Base-by-base conservation (phyloP, 306 rosid genomes). In the Albizia julibrissin region DNA sequence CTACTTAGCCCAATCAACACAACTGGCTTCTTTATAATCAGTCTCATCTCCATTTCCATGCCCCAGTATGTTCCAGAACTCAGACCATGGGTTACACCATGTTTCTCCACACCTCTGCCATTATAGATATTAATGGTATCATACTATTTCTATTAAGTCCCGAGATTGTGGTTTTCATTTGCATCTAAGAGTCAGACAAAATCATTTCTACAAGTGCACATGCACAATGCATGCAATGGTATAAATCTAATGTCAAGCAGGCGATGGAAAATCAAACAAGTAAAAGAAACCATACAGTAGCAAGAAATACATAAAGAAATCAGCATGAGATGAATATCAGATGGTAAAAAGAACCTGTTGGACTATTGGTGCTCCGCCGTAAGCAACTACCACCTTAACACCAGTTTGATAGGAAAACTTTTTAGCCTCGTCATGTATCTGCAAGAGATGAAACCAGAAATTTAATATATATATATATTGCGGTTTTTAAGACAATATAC, bases 361-460 rank as follows among this genome's bases (percentile, higher is more conserved):
- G 58, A 43, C 44, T 11, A 71, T 71, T 22, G 75, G 75, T 44
- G 75, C 75, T 13, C 75, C 75, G 44, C 75, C 75, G 26, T 71
- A 71, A 71, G 75, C 75, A 71, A 71, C 75, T 13, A 71, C 75
- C 75, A 71, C 75, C 75, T 44, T 71, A 31, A 71, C 75, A 24
- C 75, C 75, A 44, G 75, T 71, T 71, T 71, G 75, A 71, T 71
- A 71, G 75, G 75, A 71, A 26, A 71, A 71, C 75, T 43, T 71
- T 71, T 71, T 71, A 71, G 75, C 75, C 75, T 71, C 75, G 5
- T 71, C 56, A 71, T 71, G 75, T 71, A 71, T 71, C 75, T 71
- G 39, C 58, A 26, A 71, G 37, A 6, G 24, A 71, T 22, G 12
- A 40, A 43, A 13, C 58, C 75, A 24, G n/a, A 24, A 42, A 42